Base-by-base conservation (phyloP, 2,329 filamentous ascomycete genomes). In the Coniochaeta sp. region DNA sequence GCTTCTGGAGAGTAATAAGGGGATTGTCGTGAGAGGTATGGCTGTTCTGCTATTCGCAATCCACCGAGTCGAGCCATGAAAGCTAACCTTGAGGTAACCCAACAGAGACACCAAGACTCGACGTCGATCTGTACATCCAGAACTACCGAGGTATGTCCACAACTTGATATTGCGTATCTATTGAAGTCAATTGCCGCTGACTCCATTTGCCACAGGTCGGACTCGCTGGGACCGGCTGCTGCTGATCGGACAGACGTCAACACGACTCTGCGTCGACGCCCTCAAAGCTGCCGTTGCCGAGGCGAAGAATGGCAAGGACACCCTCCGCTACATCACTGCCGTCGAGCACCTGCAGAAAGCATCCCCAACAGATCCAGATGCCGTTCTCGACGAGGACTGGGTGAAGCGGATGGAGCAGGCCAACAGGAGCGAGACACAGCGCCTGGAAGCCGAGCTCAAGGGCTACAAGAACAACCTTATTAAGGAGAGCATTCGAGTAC, bases 391-490 rank as follows among this genome's bases (percentile, higher is more conserved):
- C 62, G 71, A 76, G 20, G 72, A 73, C n/a, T 97, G 92, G 92
- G 78, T 86, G n/a, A 78, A 86, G 7, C 75, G 72, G 53, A 86
- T 79, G 32, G 81, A 84, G 20, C 81, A 81, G 56, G 72, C 78
- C 49, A 89, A 91, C 60, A 81, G 81, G 58, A 71, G 73, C 1
- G 87, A 95, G 67, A 85, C 85, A 1, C 76, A 82, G 51, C 81
- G 87, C n/a, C 75, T 97, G 51, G 90, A 96, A 64, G 74, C 80
- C 14, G 90, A 97, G 67, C 75, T 99, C 18, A 91, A 91, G 67
- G 86, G 86, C 1, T 97, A 97, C 69, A 96, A 94, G 71, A 96
- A 96, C 65, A 99, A 97, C 62, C 72, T 97, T 40, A 91, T 99
- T 61, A 96, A 96, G 66, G 94, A 99, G 71, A 96, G 91, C 71